Evolutionary conservation across 2,329 filamentous ascomycete species (phyloP).

Genomic region (Juglanconis oblonga): DNA sequence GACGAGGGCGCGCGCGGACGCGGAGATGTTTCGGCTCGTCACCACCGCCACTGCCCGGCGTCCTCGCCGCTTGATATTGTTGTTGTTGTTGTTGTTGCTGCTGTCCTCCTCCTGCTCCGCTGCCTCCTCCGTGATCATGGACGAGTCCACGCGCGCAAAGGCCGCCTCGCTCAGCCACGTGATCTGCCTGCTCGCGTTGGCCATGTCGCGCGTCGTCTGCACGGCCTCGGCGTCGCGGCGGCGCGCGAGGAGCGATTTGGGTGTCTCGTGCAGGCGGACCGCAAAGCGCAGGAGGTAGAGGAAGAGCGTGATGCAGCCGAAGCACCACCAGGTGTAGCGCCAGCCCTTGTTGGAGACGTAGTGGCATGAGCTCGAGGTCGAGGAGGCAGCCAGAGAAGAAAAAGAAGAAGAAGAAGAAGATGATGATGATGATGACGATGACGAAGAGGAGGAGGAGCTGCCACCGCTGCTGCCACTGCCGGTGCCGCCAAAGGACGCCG

Average conservation of each 20-base stretch:
- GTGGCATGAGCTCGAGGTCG: not conserved
- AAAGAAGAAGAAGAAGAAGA: too few species aligned
- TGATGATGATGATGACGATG: not conserved
- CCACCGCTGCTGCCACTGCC: not conserved
- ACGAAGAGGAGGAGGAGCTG: not conserved
- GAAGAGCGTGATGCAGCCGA: constrained; percentile 10
- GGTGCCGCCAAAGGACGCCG: not conserved
- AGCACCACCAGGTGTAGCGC: constrained; percentile 9
- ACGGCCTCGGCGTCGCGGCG: constrained; percentile 5
- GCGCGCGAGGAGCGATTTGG: constrained; percentile 5
- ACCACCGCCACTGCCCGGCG: not conserved
- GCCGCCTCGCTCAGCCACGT: constrained; percentile 8
- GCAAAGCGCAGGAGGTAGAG: constrained; percentile 7
- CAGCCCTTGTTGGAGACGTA: constrained; percentile 9
- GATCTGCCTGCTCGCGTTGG: not conserved
- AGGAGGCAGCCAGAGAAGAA: too few species aligned
- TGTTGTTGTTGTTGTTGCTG: too few species aligned
- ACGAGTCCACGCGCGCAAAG: constrained; percentile 1
- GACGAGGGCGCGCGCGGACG: not conserved
- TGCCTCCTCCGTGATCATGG: constrained; percentile 1
- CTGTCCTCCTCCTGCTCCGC: not conserved
- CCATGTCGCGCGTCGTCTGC: constrained; percentile 1
- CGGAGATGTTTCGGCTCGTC: not conserved
- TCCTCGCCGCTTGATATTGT: not conserved
- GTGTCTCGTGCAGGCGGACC: constrained; percentile 3